Base-by-base conservation (phyloP, 345 rosid species). In the Eucalyptus urophylla region DNA sequence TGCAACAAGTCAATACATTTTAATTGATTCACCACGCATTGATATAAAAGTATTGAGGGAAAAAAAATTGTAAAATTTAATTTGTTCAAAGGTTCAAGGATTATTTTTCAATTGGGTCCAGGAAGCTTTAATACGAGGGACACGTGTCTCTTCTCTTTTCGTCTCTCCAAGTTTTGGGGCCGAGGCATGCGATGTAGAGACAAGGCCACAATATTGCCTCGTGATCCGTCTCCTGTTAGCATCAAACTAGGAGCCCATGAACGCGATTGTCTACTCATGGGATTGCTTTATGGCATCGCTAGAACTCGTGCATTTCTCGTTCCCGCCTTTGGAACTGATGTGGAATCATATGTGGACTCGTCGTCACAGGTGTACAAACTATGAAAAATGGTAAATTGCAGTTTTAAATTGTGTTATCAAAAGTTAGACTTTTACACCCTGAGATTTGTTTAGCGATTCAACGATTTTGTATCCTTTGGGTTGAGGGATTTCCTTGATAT, bases 321-420 rank as follows among this genome's bases (percentile, higher is more conserved):
- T 1, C n/a, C 69, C 0, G 15, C 69, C 33, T 13, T 29, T 29
- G 7, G 8, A 62, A 62, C 0, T 62, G 31, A 29, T 27, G 69
- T 62, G 31, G 33, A 62, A 62, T 62, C n/a, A 62, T 29, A 0
- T 0, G 69, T 62, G n/a, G 33, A 29, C 69, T 56, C 29, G 29
- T 24, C 62, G 24, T 56, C 29, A 9, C 62, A 24, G 11, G 62
- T 11, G 62, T 24, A 56, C 62, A 56, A 56, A 56, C 62, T 56
- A 56, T 56, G 62, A 24, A 24, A 56, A 56, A 24, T 56, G 12
- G 62, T 56, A 25, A 56, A 56, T 56, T 56, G 29, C 62, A 22
- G 14, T 56, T 56, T 56, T 11, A 24, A 56, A 56, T 56, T 24
- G 62, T 24, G 62, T 56, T 25, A 14, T 56, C 62, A 0, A 24